Evolutionary conservation across 352 stramenopile genomes (phyloP).

Genomic region (Pythium insidiosum): DNA sequence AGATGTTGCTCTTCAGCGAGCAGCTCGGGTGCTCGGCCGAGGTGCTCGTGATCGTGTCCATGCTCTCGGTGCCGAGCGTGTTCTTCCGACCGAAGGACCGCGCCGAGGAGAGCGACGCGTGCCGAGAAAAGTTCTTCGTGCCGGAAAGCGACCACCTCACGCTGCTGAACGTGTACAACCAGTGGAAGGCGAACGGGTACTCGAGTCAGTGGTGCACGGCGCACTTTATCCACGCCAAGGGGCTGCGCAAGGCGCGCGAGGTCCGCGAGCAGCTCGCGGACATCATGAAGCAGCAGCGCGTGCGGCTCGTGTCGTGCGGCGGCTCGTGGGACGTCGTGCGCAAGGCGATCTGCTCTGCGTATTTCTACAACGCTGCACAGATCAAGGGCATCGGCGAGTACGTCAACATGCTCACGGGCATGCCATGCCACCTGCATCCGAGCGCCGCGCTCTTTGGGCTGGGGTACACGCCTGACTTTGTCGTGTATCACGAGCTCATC

Average conservation of each 20-base stretch:
- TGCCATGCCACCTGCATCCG: conserved; percentile 96
- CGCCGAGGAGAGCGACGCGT: conserved; percentile 96
- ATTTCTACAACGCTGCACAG: conserved; percentile 99
- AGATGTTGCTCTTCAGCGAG: conserved; percentile 96
- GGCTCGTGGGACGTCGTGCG: conserved; percentile 96
- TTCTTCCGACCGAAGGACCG: conserved; percentile 97
- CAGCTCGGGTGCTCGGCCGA: conserved; percentile 91
- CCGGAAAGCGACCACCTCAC: conserved; percentile 97
- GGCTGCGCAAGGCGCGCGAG: conserved; percentile 87
- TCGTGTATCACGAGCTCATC: conserved; percentile 99
- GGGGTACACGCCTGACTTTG: conserved; percentile 98
- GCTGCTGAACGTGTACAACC: conserved; percentile 94
- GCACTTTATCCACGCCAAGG: conserved; percentile 98
- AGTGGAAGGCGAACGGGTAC: conserved; percentile 94
- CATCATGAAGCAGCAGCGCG: conserved; percentile 97
- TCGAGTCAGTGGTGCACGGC: conserved; percentile 90
- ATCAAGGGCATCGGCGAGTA: conserved; percentile 99
- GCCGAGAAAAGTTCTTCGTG: conserved; percentile 98
- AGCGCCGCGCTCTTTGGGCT: conserved; percentile 96
- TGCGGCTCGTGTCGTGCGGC: conserved; percentile 85
- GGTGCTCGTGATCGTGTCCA: conserved; percentile 95
- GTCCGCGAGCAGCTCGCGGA: conserved; percentile 95
- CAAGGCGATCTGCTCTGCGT: conserved; percentile 98
- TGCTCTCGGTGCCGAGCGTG: conserved; percentile 96
- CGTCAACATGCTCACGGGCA: conserved; percentile 99